Percentiles rank a stretch among this genome's conserved stretches.
Conservation (phyloP, 495 filamentous ascomycete genomes). For the Trichodelitschia bisporula region DNA sequence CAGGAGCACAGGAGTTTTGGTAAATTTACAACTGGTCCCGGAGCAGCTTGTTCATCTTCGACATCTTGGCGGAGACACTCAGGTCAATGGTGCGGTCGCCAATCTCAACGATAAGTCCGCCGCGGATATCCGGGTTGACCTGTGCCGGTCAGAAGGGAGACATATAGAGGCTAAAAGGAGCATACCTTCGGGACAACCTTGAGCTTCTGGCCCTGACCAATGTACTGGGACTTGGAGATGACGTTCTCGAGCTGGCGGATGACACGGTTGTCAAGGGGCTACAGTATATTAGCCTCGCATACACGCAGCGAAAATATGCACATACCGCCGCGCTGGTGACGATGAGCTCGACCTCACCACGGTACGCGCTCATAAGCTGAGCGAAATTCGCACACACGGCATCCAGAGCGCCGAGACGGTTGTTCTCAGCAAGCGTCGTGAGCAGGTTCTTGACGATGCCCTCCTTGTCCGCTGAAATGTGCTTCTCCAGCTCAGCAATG, state of each 20-base stretch:
- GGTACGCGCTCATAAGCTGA: conserved; percentile 64
- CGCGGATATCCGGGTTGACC: conserved; percentile 86
- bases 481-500: conserved; percentile 61
- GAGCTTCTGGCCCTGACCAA: conserved; percentile 85
- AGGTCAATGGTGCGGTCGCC: conserved; percentile 96
- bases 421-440: conserved; percentile 74
- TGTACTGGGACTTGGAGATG: conserved; percentile 67
- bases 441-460: conserved; percentile 90
- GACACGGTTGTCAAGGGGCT: conserved; percentile 76
- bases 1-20: too few relatives aligned
- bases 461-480: conserved; percentile 41
- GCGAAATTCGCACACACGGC: conserved; percentile 71
- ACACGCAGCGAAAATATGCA: conserved; percentile 1
- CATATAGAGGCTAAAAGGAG: conserved; percentile 4
- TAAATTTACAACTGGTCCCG: conserved; percentile 87
- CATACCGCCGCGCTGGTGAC: conserved; percentile 77
- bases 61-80: conserved; percentile 78
- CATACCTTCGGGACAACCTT: conserved; percentile 79
- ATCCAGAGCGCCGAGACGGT: conserved; percentile 62
- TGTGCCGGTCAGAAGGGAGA: conserved; percentile 14
- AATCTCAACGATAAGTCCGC: conserved; percentile 86
- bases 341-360: conserved; percentile 76
- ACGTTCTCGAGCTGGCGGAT: conserved; percentile 64
- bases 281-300: conserved; percentile 2
- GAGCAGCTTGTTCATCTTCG: conserved; percentile 98